Evolutionary conservation across 169 alveolate genomes (phyloP), one percentile per base, ranked within the genome.

Genomic region (Babesia gibsoni): DNA sequence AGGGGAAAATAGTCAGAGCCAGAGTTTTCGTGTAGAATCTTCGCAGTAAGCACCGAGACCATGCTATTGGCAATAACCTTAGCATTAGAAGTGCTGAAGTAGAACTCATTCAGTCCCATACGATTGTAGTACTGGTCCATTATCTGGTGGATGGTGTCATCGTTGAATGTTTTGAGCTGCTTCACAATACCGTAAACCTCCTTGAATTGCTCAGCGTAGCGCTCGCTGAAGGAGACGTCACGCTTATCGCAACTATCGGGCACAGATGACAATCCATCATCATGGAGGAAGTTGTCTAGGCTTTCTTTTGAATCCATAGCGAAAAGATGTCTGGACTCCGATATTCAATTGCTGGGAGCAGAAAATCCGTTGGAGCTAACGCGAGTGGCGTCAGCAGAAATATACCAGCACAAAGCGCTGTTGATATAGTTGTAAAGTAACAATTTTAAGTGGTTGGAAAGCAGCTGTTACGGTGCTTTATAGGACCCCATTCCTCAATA

Each of bases 11-110:
- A 84, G 41, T 90, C 89, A 49, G 84, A 82, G 25, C 90, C 89
- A 0, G 92, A 84, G 54, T 81, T 75, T 35, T 82, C 89, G 69
- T 90, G 89, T 56, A 88, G 67, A 37, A 88, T 81, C 67, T 85
- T 88, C 16, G 94, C 93, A 20, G 94, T 84, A 53, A 90, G 84
- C 43, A 90, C 92, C 36, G 91, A 89, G 39, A 82, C 88, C 82
- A 88, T 79, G 56, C 84, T 90, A 72, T 82, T 75, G 42, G 93
- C 92, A 29, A 90, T 89, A 50, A 89, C 39, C 52, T 75, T 77
- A 2, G 93, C 77, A 23, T 88, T 63, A 18, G 94, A 82, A 22
- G 92, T 88, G 49, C 86, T 82, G 78, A 90, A 90, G 70, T 90
- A 90, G 84, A 70, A 84, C 41, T 74, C 91, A 63, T 90, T 88